These are phyloP conservation scores for Pichia sp. DNA, from an alignment of 1,139 yeast species.

Conservation along the genomic window DNA sequence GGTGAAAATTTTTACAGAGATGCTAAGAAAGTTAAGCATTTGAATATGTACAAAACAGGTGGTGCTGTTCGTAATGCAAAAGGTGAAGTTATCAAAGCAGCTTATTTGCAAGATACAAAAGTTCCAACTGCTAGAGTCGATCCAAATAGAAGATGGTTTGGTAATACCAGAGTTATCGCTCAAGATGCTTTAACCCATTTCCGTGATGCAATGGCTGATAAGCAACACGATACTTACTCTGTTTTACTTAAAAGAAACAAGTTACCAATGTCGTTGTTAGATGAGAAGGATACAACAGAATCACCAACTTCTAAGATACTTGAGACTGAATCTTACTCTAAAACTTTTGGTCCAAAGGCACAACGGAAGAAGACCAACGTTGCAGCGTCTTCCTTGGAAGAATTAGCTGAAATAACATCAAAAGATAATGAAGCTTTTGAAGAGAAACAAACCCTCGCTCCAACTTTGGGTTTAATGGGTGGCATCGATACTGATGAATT, in stretches of 20 bases:
- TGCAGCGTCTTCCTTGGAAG: constrained; percentile 68
- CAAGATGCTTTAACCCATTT: constrained; percentile 94
- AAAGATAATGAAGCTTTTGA: constrained; percentile 54
- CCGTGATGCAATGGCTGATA: constrained; percentile 89
- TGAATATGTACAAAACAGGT: constrained; percentile 91
- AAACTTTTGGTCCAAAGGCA: constrained; percentile 90
- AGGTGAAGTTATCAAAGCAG: constrained; percentile 85
- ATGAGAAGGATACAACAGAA: constrained; percentile 61
- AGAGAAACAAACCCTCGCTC: constrained; percentile 67
- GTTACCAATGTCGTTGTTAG: constrained; percentile 89
- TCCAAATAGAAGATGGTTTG: constrained; percentile 96
- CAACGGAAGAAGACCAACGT: constrained; percentile 88
- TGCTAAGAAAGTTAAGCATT: constrained; percentile 83
- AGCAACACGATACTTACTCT: constrained; percentile 79
- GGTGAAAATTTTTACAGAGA: constrained; percentile 97
- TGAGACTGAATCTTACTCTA: constrained; percentile 79
- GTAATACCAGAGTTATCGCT: constrained; percentile 93
- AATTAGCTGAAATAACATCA: constrained; percentile 58
- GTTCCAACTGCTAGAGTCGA: constrained; percentile 90
- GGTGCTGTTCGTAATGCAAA: constrained; percentile 77
- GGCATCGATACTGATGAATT: constrained; percentile 62
- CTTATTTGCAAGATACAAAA: constrained; percentile 80
- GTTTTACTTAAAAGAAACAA: constrained; percentile 84
- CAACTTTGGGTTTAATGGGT: constrained; percentile 78
- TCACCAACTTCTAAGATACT: constrained; percentile 74